phyloP scores from a whole-genome alignment of 2,329 filamentous ascomycete species.

The Colletotrichum gloeosporioides region DNA sequence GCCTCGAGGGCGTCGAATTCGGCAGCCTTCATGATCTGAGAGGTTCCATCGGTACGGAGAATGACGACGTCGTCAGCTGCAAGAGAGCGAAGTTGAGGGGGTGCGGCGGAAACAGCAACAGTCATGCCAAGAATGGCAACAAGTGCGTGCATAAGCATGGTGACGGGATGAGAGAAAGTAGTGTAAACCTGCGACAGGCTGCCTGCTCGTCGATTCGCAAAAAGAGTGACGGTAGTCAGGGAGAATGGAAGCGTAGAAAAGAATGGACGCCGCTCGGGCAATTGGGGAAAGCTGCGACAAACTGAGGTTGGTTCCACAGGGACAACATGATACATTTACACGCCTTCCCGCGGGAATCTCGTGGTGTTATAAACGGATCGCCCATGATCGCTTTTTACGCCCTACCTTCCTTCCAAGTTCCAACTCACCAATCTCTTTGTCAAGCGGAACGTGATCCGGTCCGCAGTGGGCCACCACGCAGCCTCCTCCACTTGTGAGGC shows the following conservation, averaged over 20 bases:
- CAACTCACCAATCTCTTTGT: background rate
- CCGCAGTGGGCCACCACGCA: background rate
- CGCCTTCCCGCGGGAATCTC: background rate
- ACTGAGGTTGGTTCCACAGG: background rate
- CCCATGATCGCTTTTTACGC: background rate
- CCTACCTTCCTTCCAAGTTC: background rate
- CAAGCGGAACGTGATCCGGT: background rate
- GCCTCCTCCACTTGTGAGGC: background rate
- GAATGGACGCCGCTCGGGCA: background rate
- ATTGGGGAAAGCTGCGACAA: background rate
- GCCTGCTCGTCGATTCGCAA: background rate
- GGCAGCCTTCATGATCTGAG: slow-evolving; percentile 29
- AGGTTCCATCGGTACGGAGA: slow-evolving; percentile 25
- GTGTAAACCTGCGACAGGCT: background rate
- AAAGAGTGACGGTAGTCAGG: background rate
- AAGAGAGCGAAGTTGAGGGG: background rate
- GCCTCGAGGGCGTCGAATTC: slow-evolving; percentile 20
- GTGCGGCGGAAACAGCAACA: background rate
- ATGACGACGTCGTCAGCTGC: slow-evolving; percentile 29
- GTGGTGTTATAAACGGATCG: background rate
- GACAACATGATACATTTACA: background rate
- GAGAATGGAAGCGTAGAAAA: background rate
- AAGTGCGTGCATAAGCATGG: background rate
- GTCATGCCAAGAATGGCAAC: background rate
- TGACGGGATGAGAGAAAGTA: background rate